Evolutionary conservation across 1,284 basidiomycete genomes (phyloP), one percentile per base, ranked within the genome.

Genomic region (Cystobasidium pallidum): DNA sequence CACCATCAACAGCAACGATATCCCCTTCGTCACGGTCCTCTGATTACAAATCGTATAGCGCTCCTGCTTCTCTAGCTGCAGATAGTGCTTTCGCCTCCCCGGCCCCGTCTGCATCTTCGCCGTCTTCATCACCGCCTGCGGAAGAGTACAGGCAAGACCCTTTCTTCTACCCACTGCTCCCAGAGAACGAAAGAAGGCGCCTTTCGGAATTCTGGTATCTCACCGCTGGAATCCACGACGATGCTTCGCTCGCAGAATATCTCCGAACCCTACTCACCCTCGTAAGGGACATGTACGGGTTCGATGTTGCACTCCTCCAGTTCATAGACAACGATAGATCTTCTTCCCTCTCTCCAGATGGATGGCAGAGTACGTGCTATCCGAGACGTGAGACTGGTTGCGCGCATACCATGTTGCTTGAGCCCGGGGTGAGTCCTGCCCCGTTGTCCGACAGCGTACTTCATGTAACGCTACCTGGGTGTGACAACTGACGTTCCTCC

Each of bases 291-390:
- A 4, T 58, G 8, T 68, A 39, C 51, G 66, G 28, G 15, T 68
- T 57, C 28, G 66, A 68, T 28, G 15, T 68, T 1, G 66, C 55
- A 36, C 15, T 68, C 24, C 21, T 68, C 24, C 51, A 57, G n/a
- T 57, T 68, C 26, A 47, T 68, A 17, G 66, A 68, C 41, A 68
- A 57, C 36, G 66, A 68, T 36, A 43, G 43, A 39, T 68, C 52
- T 43, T 47, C 43, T 19, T 47, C 41, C 10, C 7, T 68, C 17
- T 26, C 41, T 32, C 21, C 55, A 10, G 41, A 57, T 58, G 66
- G 66, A 19, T 68, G 55, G 34, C 54, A 49, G 28, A 30, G n/a
- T 15, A 26, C 55, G 7, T 43, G 41, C 36, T 47, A 45, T 36
- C 66, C 66, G 3, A 41, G 66, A 30, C 32, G 66, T 24, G 66